Evolutionary conservation across 73 alveolate genomes (phyloP).

Genomic region (Paramecium sonneborni): DNA sequence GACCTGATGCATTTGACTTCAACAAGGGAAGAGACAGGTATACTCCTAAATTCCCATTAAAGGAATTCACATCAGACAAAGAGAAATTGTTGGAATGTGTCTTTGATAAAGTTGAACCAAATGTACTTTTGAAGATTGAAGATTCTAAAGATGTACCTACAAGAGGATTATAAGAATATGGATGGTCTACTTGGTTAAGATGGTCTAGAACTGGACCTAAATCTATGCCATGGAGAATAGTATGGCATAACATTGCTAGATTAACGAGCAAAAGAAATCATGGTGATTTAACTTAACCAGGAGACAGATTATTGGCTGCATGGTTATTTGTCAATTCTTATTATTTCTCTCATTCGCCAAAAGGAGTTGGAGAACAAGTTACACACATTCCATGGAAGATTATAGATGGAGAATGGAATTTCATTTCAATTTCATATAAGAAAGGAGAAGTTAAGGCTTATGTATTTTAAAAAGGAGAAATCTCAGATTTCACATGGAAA

Average conservation of each 20-base stretch:
- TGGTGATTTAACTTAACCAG: background rate
- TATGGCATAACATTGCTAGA: constrained; percentile 40
- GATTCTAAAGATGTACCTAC: constrained; percentile 7
- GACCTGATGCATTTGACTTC: constrained; percentile 27
- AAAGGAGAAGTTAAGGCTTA: background rate
- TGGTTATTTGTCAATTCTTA: background rate
- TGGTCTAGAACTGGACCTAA: constrained; percentile 53
- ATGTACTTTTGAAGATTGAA: background rate
- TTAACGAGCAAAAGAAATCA: constrained; percentile 5
- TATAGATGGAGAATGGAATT: constrained; percentile 41
- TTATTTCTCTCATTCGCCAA: constrained; percentile 19
- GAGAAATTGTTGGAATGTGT: background rate
- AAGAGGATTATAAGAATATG: constrained; percentile 52
- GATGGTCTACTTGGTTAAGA: constrained; percentile 52
- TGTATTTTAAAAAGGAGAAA: background rate
- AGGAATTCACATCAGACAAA: background rate
- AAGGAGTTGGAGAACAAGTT: constrained; percentile 5
- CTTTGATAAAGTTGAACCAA: background rate
- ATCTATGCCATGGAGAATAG: background rate
- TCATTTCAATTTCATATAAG: constrained; percentile 15
- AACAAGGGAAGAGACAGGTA: background rate
- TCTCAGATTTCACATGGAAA: background rate
- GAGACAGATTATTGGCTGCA: constrained; percentile 50
- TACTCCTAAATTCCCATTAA: constrained; percentile 34
- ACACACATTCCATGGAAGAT: background rate